Percentiles rank a stretch among this genome's conserved stretches.
Conservation (phyloP, 164 flowering plant species). For the Macadamia integrifolia region DNA sequence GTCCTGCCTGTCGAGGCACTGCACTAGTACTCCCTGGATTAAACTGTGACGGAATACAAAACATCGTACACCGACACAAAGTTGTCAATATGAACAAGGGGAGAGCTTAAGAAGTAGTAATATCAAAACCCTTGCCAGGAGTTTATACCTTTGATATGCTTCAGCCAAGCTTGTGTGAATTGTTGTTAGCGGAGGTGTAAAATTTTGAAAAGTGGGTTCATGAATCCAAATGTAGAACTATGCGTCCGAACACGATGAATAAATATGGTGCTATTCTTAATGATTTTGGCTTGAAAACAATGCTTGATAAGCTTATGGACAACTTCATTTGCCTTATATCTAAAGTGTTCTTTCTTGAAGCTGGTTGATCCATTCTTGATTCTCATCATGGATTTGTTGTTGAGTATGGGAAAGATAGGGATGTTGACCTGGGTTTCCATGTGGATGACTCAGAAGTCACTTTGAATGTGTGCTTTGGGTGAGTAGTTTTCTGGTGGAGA, state of each 20-base stretch:
- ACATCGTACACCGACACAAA: neutral
- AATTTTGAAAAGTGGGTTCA: constrained; percentile 84
- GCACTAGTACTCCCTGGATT: no score
- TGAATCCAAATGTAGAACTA: constrained; percentile 64
- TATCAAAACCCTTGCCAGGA: constrained; percentile 77
- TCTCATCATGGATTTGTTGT: constrained; percentile 98
- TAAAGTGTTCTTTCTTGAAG: constrained; percentile 81
- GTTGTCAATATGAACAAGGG: constrained; percentile 63
- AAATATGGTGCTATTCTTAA: constrained; percentile 92
- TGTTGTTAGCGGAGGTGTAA: constrained; percentile 64
- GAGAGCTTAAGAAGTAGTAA: constrained; percentile 64
- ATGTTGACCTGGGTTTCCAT: constrained; percentile 91
- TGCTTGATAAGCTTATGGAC: constrained; percentile 83
- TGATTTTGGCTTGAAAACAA: constrained; percentile 88
- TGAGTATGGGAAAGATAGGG: constrained; percentile 86
- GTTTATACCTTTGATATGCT: constrained; percentile 78
- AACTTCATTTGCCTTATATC: constrained; percentile 74
- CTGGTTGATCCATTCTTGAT: constrained; percentile 85
- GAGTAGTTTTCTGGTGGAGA: constrained; percentile 86
- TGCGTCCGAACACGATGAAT: constrained; percentile 98
- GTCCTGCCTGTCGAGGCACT: no score
- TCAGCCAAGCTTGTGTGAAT: constrained; percentile 64
- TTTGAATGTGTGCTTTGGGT: constrained; percentile 86
- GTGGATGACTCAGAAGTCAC: constrained; percentile 99
- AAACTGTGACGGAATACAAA: no score